These are phyloP conservation scores for Amaranthus hypochondriacus DNA, from an alignment of 148 eudicot genomes.

Conservation along the genomic window DNA sequence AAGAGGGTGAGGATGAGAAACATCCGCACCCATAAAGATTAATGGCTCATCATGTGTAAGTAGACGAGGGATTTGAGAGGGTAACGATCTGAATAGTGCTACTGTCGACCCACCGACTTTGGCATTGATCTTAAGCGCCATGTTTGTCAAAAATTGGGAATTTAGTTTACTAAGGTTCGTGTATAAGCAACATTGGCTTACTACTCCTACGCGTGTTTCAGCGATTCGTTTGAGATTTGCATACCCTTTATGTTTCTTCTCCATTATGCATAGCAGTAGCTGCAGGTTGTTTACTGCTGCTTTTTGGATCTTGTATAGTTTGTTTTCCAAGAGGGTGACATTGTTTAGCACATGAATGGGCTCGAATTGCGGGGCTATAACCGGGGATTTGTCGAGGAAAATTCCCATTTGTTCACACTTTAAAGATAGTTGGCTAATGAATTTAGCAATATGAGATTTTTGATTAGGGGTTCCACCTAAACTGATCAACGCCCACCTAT, in stretches of 20 bases:
- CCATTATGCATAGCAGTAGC: constrained; percentile 80
- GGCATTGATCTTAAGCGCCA: constrained; percentile 92
- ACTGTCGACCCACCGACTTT: constrained; percentile 94
- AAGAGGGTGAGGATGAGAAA: constrained; percentile 88
- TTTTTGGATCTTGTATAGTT: constrained; percentile 51
- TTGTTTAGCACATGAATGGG: constrained; percentile 74
- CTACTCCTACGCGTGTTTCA: constrained; percentile 73
- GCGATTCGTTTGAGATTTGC: constrained; percentile 86
- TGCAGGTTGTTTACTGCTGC: constrained; percentile 61
- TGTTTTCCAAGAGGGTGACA: constrained; percentile 52
- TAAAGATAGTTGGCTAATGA: constrained; percentile 58
- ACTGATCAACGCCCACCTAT: constrained; percentile 75
- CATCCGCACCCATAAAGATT: constrained; percentile 96
- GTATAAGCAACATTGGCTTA: constrained; percentile 90
- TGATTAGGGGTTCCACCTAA: constrained; percentile 73
- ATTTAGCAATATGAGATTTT: constrained; percentile 56
- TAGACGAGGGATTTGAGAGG: constrained; percentile 70
- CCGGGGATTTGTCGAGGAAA: constrained; percentile 49
- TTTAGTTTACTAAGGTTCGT: constrained; percentile 55
- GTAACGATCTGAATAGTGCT: constrained; percentile 63
- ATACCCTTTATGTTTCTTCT: constrained; percentile 91
- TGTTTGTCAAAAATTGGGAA: constrained; percentile 73
- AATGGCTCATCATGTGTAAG: constrained; percentile 51
- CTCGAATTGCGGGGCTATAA: constrained; percentile 60
- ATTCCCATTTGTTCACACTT: constrained; percentile 86